phyloP scores from a whole-genome alignment of 768 basidiomycete genomes.

The Auriscalpium microsporum region DNA sequence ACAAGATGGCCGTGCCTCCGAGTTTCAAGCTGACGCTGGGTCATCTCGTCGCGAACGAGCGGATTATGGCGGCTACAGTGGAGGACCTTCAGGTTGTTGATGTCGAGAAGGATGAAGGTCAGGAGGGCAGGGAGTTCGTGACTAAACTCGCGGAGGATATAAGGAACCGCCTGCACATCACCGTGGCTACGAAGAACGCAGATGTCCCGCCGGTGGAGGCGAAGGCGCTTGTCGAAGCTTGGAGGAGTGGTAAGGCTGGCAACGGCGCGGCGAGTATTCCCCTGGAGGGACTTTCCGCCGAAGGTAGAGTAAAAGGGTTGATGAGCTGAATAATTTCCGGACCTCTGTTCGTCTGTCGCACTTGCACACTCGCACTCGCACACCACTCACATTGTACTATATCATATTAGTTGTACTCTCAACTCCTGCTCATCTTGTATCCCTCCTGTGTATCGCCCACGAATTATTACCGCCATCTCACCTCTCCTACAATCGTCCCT shows the following conservation, averaged over 20 bases:
- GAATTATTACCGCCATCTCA: too few relatives aligned
- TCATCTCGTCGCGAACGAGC: slow-evolving; percentile 62
- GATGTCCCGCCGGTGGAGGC: slow-evolving; percentile 62
- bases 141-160: slow-evolving; percentile 37
- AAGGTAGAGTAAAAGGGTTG: slow-evolving; percentile 25
- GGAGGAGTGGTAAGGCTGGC: slow-evolving; percentile 31
- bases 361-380: not conserved
- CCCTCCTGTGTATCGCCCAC: too few relatives aligned
- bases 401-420: too few relatives aligned
- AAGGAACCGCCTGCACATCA: slow-evolving; percentile 63
- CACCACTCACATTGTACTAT: too few relatives aligned
- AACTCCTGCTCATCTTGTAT: too few relatives aligned
- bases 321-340: not conserved
- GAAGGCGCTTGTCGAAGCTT: slow-evolving; percentile 49
- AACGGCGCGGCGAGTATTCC: slow-evolving; percentile 21
- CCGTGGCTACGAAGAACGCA: slow-evolving; percentile 62
- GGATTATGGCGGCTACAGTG: slow-evolving; percentile 76
- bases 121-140: slow-evolving; percentile 40
- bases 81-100: slow-evolving; percentile 40
- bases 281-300: slow-evolving; percentile 20
- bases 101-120: slow-evolving; percentile 23
- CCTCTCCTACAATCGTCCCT: too few relatives aligned
- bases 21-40: slow-evolving; percentile 55
- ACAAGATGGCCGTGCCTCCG: slow-evolving; percentile 32
- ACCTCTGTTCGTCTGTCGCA: too few relatives aligned